phyloP scores from a whole-genome alignment of 2,329 filamentous ascomycete genomes.

The Niveomyces coronatus region DNA sequence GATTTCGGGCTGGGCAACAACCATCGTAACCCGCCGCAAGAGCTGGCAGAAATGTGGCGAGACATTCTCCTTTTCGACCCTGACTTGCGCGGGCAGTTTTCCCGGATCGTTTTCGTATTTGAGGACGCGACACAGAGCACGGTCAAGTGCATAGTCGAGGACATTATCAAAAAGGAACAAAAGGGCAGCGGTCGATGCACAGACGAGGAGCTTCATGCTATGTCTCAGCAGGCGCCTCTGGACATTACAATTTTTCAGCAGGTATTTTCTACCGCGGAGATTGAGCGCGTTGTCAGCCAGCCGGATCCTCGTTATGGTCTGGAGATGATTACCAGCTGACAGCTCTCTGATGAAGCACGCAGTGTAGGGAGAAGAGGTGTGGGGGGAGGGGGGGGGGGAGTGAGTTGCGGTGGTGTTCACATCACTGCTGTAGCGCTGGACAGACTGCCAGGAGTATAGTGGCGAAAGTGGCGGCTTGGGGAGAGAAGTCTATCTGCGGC shows the following conservation, averaged over 20 bases:
- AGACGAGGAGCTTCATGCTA: conserved; percentile 10
- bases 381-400: neutral
- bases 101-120: conserved; percentile 54
- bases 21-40: conserved; percentile 53
- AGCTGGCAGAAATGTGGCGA: conserved; percentile 56
- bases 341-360: neutral
- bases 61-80: conserved; percentile 53
- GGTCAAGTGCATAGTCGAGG: conserved; percentile 40
- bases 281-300: conserved; percentile 38
- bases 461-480: too few species aligned
- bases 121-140: conserved; percentile 47
- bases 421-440: too few species aligned
- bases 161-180: conserved; percentile 42
- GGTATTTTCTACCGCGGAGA: conserved; percentile 40
- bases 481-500: too few species aligned
- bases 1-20: conserved; percentile 56
- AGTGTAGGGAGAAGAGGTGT: too few species aligned
- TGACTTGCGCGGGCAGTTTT: conserved; percentile 51
- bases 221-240: conserved; percentile 20
- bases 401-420: neutral
- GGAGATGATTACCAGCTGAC: conserved; percentile 37
- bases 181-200: conserved; percentile 23
- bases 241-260: conserved; percentile 45
- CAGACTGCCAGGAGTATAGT: too few species aligned
- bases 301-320: conserved; percentile 46